Evolutionary conservation across 371 early-diverging fungal genomes (phyloP), one percentile per base, ranked within the genome.

Genomic region (Mortierella sp.): DNA sequence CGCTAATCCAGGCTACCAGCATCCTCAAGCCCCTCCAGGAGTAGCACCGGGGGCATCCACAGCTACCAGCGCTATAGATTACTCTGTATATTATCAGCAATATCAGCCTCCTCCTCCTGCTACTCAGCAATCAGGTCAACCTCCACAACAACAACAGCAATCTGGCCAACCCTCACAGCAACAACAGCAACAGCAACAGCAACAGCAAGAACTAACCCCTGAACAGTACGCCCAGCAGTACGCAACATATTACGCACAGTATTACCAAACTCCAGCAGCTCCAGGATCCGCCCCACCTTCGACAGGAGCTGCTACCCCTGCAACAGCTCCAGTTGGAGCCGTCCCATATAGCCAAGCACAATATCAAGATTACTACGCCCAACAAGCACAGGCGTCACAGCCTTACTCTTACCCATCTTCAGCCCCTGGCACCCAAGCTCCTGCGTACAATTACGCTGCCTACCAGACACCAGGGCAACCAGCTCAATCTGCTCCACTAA

Each of bases 181-280:
- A 6, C 36, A 43, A 43, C 45, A 13, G 16, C 45, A 9, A 33
- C 38, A 33, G 9, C 38, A 21, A n/a, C 3, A 43, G 7, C 64
- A 62, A 47, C 63, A 50, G 4, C 75, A 65, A 32, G 32, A 55
- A 40, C 53, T 63, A 9, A 38, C 73, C 28, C 61, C 70, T 21
- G 66, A 79, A 53, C 69, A 78, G 55, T 79, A 79, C 79, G 70
- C 79, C 5, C 77, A 72, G 45, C 77, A 77, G 58, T 77, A 72
- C 69, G 69, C 77, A 43, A 74, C 79, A 3, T 80, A 80, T 52
- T 80, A 80, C 72, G 71, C 80, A 24, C 80, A 74, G 62, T 80
- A 73, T 67, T 73, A 55, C 28, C 55, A 55, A 55, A 28, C 55
- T 28, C 55, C 28, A 55, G 15, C 55, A 24, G 55, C 55, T 55